Conservation (phyloP, 805 yeast species). For the Lipomyces spencermartinsiae region DNA sequence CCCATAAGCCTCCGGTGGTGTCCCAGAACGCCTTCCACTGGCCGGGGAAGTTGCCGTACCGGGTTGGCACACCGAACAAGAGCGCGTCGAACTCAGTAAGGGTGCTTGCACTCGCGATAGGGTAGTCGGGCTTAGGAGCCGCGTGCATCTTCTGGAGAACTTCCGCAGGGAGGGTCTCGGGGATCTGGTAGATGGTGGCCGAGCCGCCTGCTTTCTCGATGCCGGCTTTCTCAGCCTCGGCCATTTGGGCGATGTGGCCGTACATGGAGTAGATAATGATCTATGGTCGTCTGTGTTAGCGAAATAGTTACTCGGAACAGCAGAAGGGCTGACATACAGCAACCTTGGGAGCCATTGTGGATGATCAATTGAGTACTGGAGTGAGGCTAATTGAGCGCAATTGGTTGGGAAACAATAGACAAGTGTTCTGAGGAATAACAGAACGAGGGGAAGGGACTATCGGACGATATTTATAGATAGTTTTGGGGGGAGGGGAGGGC, state of each 20-base stretch:
- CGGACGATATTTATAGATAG: too few species aligned
- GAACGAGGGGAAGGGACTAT: not conserved
- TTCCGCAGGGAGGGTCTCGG: constrained; percentile 73
- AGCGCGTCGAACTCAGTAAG: constrained; percentile 75
- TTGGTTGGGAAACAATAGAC: not conserved
- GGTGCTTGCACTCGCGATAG: constrained; percentile 66
- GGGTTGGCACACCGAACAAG: constrained; percentile 84
- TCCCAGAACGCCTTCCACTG: constrained; percentile 82
- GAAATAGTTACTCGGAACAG: not conserved
- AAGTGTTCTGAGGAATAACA: not conserved
- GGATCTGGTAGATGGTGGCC: constrained; percentile 75
- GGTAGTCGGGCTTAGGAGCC: constrained; percentile 66
- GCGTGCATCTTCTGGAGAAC: constrained; percentile 62
- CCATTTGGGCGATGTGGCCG: constrained; percentile 75
- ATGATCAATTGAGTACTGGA: not conserved
- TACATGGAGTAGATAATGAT: constrained; percentile 74
- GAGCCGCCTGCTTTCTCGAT: constrained; percentile 68
- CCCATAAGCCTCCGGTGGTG: constrained; percentile 77
- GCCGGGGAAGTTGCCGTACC: constrained; percentile 82
- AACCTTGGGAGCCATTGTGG: constrained; percentile 37
- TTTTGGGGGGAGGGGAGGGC: too few species aligned
- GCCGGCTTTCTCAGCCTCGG: constrained; percentile 72
- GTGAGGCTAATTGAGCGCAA: too few species aligned
- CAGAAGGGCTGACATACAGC: constrained; percentile 32
- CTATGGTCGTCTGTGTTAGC: constrained; percentile 7